phyloP scores from a whole-genome alignment of 148 eudicot species.

The Spergularia bocconei region DNA sequence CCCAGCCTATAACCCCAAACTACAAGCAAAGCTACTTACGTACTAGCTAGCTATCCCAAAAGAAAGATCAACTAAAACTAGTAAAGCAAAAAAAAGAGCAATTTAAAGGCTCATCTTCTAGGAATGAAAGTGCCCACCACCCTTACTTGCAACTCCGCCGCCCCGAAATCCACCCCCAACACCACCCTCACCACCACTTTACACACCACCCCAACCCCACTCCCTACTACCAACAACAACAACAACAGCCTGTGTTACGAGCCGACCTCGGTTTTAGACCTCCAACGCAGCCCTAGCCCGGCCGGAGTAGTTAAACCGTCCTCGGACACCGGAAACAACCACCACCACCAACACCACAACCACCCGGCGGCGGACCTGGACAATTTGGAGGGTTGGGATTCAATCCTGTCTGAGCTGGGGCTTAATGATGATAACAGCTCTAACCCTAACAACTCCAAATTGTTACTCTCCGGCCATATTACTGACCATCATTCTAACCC shows the following conservation, averaged over 20 bases:
- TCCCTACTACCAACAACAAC: neutral
- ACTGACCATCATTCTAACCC: slow-evolving; percentile 23
- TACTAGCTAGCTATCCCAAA: no score
- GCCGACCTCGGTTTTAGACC: slow-evolving; percentile 85
- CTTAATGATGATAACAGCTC: slow-evolving; percentile 64
- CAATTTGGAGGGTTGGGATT: slow-evolving; percentile 80
- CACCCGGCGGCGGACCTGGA: slow-evolving; percentile 48
- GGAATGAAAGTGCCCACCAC: slow-evolving; percentile 73
- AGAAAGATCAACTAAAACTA: no score
- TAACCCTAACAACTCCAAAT: slow-evolving; percentile 32
- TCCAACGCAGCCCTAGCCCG: slow-evolving; percentile 65
- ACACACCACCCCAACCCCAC: neutral
- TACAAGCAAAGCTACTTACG: slow-evolving; percentile 1
- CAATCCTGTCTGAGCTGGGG: slow-evolving; percentile 73
- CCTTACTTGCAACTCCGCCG: slow-evolving; percentile 20
- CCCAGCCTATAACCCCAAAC: neutral
- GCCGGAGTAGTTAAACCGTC: slow-evolving; percentile 6
- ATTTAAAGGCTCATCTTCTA: slow-evolving; percentile 8
- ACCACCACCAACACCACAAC: slow-evolving; percentile 15
- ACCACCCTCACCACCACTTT: slow-evolving; percentile 11
- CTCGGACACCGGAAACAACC: neutral
- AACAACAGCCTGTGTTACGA: slow-evolving; percentile 46
- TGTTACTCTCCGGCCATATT: slow-evolving; percentile 29
- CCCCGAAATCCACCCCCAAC: slow-evolving; percentile 21
- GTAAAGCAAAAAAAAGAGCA: no score